phyloP scores from a whole-genome alignment of 2,329 filamentous ascomycete genomes.

The Curvularia verruculosa region DNA sequence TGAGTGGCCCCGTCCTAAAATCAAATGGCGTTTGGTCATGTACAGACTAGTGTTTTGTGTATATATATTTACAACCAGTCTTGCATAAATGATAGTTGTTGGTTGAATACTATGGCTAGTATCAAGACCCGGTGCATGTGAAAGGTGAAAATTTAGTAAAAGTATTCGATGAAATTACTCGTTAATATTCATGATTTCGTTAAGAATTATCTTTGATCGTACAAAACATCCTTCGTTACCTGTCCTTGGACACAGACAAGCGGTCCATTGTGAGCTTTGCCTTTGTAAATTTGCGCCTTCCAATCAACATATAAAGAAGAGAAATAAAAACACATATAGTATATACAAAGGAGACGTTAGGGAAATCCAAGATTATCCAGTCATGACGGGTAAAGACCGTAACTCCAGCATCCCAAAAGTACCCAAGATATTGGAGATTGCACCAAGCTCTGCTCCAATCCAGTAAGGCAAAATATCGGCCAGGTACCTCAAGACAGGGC shows the following conservation, averaged over 20 bases:
- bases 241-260: neutral
- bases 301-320: neutral
- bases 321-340: neutral
- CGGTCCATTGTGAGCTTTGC: slow-evolving; percentile 4
- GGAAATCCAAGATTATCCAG: neutral
- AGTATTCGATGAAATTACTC: neutral
- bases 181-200: neutral
- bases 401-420: neutral
- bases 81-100: neutral
- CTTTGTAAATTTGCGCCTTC: slow-evolving; percentile 8
- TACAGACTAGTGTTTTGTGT: neutral
- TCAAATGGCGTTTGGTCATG: too few species aligned
- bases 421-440: neutral
- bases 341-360: slow-evolving; percentile 1
- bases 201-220: slow-evolving; percentile 7
- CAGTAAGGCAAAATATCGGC: neutral
- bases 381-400: neutral
- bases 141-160: neutral
- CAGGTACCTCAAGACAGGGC: slow-evolving; percentile 6
- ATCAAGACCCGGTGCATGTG: neutral
- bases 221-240: slow-evolving; percentile 6
- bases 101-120: neutral
- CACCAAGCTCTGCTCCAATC: neutral
- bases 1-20: too few species aligned
- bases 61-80: neutral